Base-by-base conservation (phyloP, 2,329 filamentous ascomycete species). In the Paracoccidioides brasiliensis region DNA sequence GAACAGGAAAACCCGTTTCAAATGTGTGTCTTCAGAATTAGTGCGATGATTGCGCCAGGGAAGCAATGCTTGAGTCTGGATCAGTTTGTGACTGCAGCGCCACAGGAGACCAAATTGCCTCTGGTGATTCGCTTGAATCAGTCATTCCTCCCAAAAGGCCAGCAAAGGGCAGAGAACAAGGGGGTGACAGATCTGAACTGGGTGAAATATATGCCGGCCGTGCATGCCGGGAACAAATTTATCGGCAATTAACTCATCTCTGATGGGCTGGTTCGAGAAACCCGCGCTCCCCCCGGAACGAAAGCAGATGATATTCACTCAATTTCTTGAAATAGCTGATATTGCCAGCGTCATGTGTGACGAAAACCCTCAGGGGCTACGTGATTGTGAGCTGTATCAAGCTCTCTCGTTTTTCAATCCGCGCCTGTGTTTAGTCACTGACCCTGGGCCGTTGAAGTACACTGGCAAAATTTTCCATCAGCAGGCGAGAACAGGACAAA, bases 221-320 rank as follows among this genome's bases (percentile, higher is more conserved):
- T 1, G 43, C 67, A 66, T 72, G 38, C 69, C 70, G 0, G 67
- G 67, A n/a, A 66, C 73, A 0, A 76, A 76, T 59, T 63, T 72
- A 1, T 65, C 61, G 4, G 68, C 67, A 9, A 61, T 72, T 4
- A 67, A 66, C 44, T 59, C 64, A 1, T 60, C 67, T 5, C 55
- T 76, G 4, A 54, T 72, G 3, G 65, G 70, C 9, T 76, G 73
- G 64, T 64, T 76, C 10, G 49, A 67, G 1, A 70, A 77, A 10
- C 73, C 76, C 3, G 69, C 22, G 22, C 2, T 22, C 22, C 22
- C 22, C 22, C 71, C 0, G 53, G 69, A 0, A 73, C 74, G 43
- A 84, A 85, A 65, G 75, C 83, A 48, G n/a, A 79, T 79, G 56
- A 67, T 84, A 48, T 85, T 82, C 59, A 80, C 77, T 0, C 80